phyloP scores from a whole-genome alignment of 352 stramenopile genomes.

The Phytophthora ramorum region DNA sequence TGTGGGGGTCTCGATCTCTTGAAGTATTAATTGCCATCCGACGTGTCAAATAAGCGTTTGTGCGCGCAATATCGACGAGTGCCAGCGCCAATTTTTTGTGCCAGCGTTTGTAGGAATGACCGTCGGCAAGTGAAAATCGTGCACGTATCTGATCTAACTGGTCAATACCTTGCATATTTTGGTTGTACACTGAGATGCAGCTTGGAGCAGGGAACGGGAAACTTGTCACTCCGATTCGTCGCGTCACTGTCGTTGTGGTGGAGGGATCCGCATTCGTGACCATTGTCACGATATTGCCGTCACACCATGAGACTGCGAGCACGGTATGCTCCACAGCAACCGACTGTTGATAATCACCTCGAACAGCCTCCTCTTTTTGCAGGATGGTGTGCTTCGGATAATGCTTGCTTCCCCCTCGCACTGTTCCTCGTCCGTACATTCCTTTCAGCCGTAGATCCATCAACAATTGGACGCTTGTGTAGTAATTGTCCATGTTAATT shows the following conservation, averaged over 20 bases:
- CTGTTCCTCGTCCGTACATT: constrained; percentile 21
- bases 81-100: constrained; percentile 33
- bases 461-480: no score
- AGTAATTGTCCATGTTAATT: no score
- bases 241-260: neutral
- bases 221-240: constrained; percentile 8
- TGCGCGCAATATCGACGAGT: constrained; percentile 14
- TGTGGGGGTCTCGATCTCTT: constrained; percentile 3
- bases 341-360: neutral
- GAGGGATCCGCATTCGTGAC: constrained; percentile 13
- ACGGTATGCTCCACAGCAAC: constrained; percentile 2
- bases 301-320: constrained; percentile 6
- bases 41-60: constrained; percentile 13
- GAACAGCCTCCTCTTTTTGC: neutral
- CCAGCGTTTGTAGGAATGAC: constrained; percentile 35
- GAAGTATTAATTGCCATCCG: neutral
- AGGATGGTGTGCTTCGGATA: constrained; percentile 28
- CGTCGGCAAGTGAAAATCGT: constrained; percentile 36
- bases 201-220: constrained; percentile 21
- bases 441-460: constrained; percentile 4
- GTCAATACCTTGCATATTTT: constrained; percentile 46
- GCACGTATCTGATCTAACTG: constrained; percentile 34
- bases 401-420: constrained; percentile 3
- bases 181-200: constrained; percentile 36
- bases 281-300: constrained; percentile 1